These are phyloP conservation scores for Sporothrix sp. DNA, from an alignment of 2,329 filamentous ascomycete species.

Conservation along the genomic window DNA sequence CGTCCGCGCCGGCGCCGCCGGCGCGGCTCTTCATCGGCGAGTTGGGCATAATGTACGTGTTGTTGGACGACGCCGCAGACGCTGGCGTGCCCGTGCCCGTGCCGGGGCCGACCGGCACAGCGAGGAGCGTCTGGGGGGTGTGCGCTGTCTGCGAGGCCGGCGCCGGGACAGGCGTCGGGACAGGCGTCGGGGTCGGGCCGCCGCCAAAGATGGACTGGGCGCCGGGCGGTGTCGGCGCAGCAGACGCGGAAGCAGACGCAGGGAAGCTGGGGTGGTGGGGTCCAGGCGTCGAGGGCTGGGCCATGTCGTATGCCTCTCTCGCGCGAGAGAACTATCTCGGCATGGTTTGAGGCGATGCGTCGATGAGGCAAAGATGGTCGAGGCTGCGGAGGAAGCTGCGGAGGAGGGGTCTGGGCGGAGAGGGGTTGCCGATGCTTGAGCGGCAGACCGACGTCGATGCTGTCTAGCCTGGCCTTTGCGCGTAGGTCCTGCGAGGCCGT, in stretches of 20 bases:
- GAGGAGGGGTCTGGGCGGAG: not conserved
- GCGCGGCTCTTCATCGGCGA: constrained; percentile 61
- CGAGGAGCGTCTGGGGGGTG: not conserved
- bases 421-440: too few species aligned
- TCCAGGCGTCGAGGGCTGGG: constrained; percentile 11
- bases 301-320: constrained; percentile 18
- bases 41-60: constrained; percentile 86
- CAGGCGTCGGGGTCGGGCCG: not conserved
- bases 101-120: not conserved
- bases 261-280: not conserved
- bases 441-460: too few species aligned
- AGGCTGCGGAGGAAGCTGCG: too few species aligned
- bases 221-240: not conserved
- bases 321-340: constrained; percentile 17
- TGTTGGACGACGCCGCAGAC: constrained; percentile 50
- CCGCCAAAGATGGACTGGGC: constrained; percentile 12
- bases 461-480: not conserved
- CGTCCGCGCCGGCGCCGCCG: constrained; percentile 52
- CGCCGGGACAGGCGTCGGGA: not conserved
- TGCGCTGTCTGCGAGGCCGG: not conserved
- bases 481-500: too few species aligned
- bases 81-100: constrained; percentile 29
- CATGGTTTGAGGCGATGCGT: constrained; percentile 12
- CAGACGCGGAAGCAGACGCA: not conserved
- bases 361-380: not conserved